These are phyloP conservation scores for Blastomyces gilchristii DNA, from an alignment of 2,329 filamentous ascomycete genomes.

Conservation along the genomic window DNA sequence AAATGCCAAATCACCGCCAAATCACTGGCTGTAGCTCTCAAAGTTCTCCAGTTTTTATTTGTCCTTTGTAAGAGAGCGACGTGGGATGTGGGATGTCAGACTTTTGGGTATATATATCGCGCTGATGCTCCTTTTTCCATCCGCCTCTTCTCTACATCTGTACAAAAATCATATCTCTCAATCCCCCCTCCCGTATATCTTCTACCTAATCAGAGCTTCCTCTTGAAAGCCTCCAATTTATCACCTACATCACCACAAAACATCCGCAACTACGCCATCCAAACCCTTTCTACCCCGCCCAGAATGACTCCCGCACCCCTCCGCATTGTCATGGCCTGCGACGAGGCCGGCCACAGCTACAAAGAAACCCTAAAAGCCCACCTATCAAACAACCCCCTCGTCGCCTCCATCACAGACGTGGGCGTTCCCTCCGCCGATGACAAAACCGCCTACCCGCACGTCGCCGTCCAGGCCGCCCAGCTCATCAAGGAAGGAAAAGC, in stretches of 20 bases:
- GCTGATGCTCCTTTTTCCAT: neutral
- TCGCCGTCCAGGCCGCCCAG: constrained; percentile 61
- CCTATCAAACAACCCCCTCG: constrained; percentile 56
- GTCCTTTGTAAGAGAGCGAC: neutral
- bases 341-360: constrained; percentile 67
- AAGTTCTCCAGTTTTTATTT: neutral
- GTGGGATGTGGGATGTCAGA: neutral
- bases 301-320: constrained; percentile 27
- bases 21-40: neutral
- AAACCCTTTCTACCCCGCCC: neutral
- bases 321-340: constrained; percentile 53
- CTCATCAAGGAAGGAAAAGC: constrained; percentile 42
- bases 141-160: neutral
- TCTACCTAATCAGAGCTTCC: neutral
- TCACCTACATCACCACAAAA: neutral
- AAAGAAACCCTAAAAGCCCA: constrained; percentile 67
- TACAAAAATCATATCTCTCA: neutral
- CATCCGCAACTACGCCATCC: neutral
- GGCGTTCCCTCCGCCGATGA: constrained; percentile 56
- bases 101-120: neutral
- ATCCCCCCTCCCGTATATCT: neutral
- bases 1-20: neutral
- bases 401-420: constrained; percentile 61
- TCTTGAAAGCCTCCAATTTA: neutral
- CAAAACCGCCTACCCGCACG: constrained; percentile 73